These are phyloP conservation scores for Limtongia smithiae DNA, from an alignment of 805 yeast genomes.

Conservation along the genomic window DNA sequence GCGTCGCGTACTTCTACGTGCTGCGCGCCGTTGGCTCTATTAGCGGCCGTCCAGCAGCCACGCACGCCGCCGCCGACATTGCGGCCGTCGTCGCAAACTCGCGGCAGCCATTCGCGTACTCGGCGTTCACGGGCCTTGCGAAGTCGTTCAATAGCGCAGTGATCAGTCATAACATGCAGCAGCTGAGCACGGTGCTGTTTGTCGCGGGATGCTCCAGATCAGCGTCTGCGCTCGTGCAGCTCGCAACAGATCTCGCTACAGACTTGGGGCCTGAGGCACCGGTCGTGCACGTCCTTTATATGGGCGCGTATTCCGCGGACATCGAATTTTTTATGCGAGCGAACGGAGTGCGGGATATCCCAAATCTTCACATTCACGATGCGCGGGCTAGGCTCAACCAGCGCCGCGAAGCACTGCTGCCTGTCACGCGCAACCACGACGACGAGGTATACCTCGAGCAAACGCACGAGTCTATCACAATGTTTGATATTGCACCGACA, in stretches of 20 bases:
- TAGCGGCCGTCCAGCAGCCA: not conserved
- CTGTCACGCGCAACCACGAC: not conserved
- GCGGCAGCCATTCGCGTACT: constrained; percentile 22
- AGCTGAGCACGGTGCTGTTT: constrained; percentile 6
- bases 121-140: constrained; percentile 11
- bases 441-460: not conserved
- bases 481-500: constrained; percentile 17
- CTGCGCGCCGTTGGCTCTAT: not conserved
- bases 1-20: constrained; percentile 2
- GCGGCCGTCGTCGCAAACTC: constrained; percentile 3
- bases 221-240: constrained; percentile 15
- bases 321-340: constrained; percentile 12
- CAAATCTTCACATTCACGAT: constrained; percentile 16
- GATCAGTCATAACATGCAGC: no score
- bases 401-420: constrained; percentile 2
- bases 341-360: constrained; percentile 1
- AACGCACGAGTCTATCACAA: constrained; percentile 11
- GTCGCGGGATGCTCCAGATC: constrained; percentile 20
- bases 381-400: constrained; percentile 26
- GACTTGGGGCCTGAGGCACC: constrained; percentile 3
- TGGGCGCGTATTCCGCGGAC: constrained; percentile 24
- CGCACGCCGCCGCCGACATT: not conserved
- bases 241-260: constrained; percentile 21
- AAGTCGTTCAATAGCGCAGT: constrained; percentile 4
- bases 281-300: constrained; percentile 14